These are phyloP conservation scores for Trichomonascaceae sp. DNA, from an alignment of 1,139 yeast genomes.

Conservation along the genomic window DNA sequence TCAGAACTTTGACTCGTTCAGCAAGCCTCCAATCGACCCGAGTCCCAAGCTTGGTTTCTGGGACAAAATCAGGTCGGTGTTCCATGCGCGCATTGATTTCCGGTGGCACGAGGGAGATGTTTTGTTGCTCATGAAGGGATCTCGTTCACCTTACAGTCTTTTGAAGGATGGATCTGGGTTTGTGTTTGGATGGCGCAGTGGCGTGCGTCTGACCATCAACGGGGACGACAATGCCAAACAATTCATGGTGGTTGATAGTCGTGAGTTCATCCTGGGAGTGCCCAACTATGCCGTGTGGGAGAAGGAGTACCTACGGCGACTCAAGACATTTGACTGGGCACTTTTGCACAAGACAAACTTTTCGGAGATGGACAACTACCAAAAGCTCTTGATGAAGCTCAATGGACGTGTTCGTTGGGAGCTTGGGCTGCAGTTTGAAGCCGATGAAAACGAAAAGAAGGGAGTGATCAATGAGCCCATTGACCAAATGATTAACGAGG, in stretches of 20 bases:
- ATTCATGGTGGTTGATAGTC: slow-evolving; percentile 50
- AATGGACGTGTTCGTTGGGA: slow-evolving; percentile 38
- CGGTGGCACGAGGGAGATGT: slow-evolving; percentile 39
- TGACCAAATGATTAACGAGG: neutral
- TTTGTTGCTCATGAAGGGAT: slow-evolving; percentile 46
- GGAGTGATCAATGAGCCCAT: neutral
- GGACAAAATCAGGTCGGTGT: slow-evolving; percentile 55
- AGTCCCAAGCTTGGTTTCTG: slow-evolving; percentile 70
- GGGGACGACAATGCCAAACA: slow-evolving; percentile 48
- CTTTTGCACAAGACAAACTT: slow-evolving; percentile 13
- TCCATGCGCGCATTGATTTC: slow-evolving; percentile 42
- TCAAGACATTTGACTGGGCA: slow-evolving; percentile 12
- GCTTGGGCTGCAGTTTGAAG: slow-evolving; percentile 37
- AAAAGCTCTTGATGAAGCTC: slow-evolving; percentile 42
- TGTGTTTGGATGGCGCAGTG: slow-evolving; percentile 61
- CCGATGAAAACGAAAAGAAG: slow-evolving; percentile 16
- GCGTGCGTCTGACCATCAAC: slow-evolving; percentile 49
- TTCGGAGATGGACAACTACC: slow-evolving; percentile 17
- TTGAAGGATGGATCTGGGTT: slow-evolving; percentile 67
- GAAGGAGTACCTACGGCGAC: slow-evolving; percentile 18
- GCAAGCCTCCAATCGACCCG: slow-evolving; percentile 73
- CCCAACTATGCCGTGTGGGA: slow-evolving; percentile 32
- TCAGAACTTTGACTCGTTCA: slow-evolving; percentile 69
- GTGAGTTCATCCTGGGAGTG: slow-evolving; percentile 55
- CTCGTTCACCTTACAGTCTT: slow-evolving; percentile 62